Conservation (phyloP, 164 flowering plant species). For the Annona cherimola region DNA sequence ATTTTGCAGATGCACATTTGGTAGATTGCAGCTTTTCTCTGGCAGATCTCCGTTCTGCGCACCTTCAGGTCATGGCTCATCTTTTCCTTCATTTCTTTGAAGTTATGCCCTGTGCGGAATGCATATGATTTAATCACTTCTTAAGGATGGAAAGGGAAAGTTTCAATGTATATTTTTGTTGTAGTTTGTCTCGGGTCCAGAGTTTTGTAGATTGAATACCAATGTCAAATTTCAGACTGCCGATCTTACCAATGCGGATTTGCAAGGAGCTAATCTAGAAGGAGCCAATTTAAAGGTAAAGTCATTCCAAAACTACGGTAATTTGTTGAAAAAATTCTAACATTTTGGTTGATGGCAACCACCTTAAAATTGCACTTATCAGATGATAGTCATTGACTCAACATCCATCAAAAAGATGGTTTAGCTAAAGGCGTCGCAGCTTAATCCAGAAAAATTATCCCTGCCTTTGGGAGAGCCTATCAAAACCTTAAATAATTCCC, state of each 20-base stretch:
- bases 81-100: neutral
- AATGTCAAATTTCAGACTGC: slow-evolving; percentile 48
- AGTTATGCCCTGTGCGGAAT: neutral
- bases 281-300: slow-evolving; percentile 76
- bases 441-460: too few relatives aligned
- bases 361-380: neutral
- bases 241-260: slow-evolving; percentile 86
- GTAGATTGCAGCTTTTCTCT: slow-evolving; percentile 74
- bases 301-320: neutral
- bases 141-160: neutral
- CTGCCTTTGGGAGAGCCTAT: neutral
- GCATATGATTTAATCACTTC: neutral
- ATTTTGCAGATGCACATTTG: slow-evolving; percentile 77
- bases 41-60: slow-evolving; percentile 91
- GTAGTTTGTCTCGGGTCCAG: neutral
- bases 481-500: neutral
- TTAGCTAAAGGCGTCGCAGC: too few relatives aligned
- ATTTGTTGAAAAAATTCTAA: neutral
- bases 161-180: neutral
- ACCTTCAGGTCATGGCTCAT: slow-evolving; percentile 58
- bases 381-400: neutral
- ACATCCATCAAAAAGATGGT: neutral
- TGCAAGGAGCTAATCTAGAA: slow-evolving; percentile 93
- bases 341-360: neutral
- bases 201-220: slow-evolving; percentile 1